Percentiles rank a stretch among this genome's conserved stretches.
phyloP scores from a whole-genome alignment of 306 rosid species.

The Quercus robur region DNA sequence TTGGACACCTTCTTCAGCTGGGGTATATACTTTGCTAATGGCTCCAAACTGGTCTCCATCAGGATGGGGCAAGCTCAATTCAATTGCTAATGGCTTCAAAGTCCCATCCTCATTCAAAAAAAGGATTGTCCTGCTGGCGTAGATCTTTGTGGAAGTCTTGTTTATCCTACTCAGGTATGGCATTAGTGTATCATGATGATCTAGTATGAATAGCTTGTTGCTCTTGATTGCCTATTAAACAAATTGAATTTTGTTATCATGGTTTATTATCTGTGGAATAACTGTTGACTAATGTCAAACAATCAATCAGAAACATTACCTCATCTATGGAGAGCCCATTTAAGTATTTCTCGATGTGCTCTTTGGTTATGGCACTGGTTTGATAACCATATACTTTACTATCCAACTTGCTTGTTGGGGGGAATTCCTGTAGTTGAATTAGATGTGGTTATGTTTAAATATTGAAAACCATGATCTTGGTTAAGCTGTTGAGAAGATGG shows the following conservation, averaged over 20 bases:
- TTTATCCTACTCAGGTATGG: slow-evolving; percentile 63
- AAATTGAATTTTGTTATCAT: slow-evolving; percentile 1
- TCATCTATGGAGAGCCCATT: slow-evolving; percentile 53
- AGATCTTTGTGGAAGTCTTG: slow-evolving; percentile 41
- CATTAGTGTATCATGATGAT: slow-evolving; percentile 58
- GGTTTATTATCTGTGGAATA: background rate
- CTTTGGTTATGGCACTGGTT: slow-evolving; percentile 45
- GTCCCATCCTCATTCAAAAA: slow-evolving; percentile 66
- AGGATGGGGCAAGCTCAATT: slow-evolving; percentile 54
- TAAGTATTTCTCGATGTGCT: slow-evolving; percentile 41
- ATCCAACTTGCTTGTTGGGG: slow-evolving; percentile 66
- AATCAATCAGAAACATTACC: slow-evolving; percentile 27
- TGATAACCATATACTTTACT: slow-evolving; percentile 51
- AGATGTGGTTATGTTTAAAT: background rate
- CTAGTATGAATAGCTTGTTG: slow-evolving; percentile 55
- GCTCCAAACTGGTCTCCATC: slow-evolving; percentile 54
- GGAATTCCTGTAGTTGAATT: slow-evolving; percentile 53
- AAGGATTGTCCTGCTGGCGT: slow-evolving; percentile 59
- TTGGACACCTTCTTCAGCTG: slow-evolving; percentile 55
- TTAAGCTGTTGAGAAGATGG: background rate
- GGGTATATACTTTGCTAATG: slow-evolving; percentile 44
- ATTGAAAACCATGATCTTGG: background rate
- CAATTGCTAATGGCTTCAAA: slow-evolving; percentile 69
- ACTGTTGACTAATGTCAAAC: background rate
- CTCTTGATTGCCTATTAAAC: slow-evolving; percentile 48